Evolutionary conservation across 176 grass and related monocot species (phyloP).

Genomic region (Oryza australiensis): DNA sequence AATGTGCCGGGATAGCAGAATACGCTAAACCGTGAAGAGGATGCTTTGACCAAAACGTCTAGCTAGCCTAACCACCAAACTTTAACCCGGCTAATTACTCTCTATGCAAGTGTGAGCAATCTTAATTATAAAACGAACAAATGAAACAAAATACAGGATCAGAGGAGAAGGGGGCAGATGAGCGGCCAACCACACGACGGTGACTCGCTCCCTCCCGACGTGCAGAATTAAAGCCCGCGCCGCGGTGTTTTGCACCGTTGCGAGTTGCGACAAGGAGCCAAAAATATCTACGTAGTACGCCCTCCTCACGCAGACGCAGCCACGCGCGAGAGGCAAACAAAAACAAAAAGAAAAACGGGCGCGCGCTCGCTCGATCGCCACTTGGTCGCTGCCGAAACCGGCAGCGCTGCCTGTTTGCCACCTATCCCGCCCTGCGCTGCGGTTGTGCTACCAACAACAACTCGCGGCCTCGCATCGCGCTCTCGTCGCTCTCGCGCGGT

Average conservation of each 20-base stretch:
- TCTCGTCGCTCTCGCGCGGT: too few relatives aligned
- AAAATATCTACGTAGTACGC: neutral
- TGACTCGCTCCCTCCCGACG: neutral
- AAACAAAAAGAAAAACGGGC: neutral
- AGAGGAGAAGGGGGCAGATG: neutral
- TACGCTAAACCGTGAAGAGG: neutral
- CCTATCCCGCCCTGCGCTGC: neutral
- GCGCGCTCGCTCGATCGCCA: neutral
- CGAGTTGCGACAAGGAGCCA: neutral
- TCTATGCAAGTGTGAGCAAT: neutral
- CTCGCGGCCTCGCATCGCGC: neutral
- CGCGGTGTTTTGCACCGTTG: neutral
- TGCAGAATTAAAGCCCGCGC: neutral
- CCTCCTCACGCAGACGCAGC: too few relatives aligned
- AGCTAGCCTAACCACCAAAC: slow-evolving; percentile 1
- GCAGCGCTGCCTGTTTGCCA: neutral
- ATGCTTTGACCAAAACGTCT: neutral
- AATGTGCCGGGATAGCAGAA: neutral
- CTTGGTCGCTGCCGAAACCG: neutral
- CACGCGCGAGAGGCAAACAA: neutral
- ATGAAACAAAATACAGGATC: too few relatives aligned
- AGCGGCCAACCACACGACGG: neutral
- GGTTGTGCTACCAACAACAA: neutral
- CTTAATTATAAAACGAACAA: too few relatives aligned
- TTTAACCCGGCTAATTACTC: neutral